These are phyloP conservation scores for Colletotrichum ledebouriae DNA, from an alignment of 2,329 filamentous ascomycete genomes.

Conservation along the genomic window DNA sequence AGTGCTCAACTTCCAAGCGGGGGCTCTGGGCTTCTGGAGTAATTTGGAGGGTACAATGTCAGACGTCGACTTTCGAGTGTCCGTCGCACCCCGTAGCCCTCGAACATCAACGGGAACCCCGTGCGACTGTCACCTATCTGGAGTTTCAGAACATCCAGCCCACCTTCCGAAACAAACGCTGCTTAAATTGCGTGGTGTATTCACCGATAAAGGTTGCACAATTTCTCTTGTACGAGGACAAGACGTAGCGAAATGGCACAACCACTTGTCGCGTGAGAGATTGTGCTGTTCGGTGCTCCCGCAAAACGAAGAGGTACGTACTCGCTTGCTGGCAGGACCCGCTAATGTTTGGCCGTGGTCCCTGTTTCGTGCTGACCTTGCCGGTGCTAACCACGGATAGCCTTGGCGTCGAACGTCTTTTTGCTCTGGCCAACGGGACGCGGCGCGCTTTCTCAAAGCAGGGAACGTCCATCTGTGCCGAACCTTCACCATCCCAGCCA, in stretches of 20 bases:
- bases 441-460: constrained; percentile 35
- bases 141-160: constrained; percentile 33
- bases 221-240: constrained; percentile 31
- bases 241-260: constrained; percentile 22
- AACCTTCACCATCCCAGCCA: constrained; percentile 45
- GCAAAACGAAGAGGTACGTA: constrained; percentile 13
- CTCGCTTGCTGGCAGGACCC: background rate
- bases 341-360: constrained; percentile 13
- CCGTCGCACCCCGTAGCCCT: constrained; percentile 3
- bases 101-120: constrained; percentile 25
- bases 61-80: constrained; percentile 26
- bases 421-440: constrained; percentile 36
- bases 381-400: background rate
- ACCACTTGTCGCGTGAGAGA: constrained; percentile 18
- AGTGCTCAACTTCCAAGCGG: background rate
- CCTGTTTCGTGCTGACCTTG: constrained; percentile 31
- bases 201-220: constrained; percentile 42
- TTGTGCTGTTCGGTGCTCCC: constrained; percentile 29
- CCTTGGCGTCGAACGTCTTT: constrained; percentile 18
- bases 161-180: constrained; percentile 39
- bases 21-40: background rate
- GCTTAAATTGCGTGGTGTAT: constrained; percentile 41
- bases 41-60: constrained; percentile 8
- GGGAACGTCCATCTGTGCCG: constrained; percentile 24
- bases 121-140: constrained; percentile 27